Conservation (phyloP, 352 stramenopile species). For the Aphanomyces astaci region DNA sequence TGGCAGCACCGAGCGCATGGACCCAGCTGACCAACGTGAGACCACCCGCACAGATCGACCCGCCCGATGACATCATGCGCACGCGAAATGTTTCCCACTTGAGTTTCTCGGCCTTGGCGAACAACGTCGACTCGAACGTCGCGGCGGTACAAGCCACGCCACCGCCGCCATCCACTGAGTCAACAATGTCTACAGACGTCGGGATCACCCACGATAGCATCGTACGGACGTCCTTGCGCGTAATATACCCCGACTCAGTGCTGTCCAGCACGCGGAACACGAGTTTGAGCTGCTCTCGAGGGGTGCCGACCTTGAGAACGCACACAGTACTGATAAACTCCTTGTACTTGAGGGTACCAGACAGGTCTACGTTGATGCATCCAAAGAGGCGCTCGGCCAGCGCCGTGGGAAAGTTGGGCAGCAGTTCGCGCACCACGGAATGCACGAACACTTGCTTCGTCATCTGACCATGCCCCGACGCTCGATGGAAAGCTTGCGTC, state of each 20-base stretch:
- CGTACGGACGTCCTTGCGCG: background rate
- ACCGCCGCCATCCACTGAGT: background rate
- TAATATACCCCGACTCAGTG: background rate
- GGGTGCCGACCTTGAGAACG: constrained; percentile 4
- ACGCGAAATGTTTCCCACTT: constrained; percentile 16
- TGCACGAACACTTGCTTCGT: constrained; percentile 18
- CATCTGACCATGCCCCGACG: constrained; percentile 18
- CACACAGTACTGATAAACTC: constrained; percentile 11
- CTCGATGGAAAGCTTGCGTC: constrained; percentile 14
- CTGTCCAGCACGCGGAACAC: constrained; percentile 12
- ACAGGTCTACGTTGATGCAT: constrained; percentile 15
- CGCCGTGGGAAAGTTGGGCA: constrained; percentile 3
- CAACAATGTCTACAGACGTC: background rate
- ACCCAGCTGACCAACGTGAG: constrained; percentile 2
- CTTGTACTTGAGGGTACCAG: constrained; percentile 17
- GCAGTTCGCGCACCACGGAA: constrained; percentile 12
- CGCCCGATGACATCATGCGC: background rate
- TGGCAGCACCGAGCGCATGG: background rate
- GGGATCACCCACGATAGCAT: constrained; percentile 5
- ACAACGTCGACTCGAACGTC: constrained; percentile 14
- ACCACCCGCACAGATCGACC: background rate
- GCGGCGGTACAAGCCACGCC: constrained; percentile 1
- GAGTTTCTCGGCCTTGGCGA: constrained; percentile 12
- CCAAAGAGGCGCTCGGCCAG: constrained; percentile 15
- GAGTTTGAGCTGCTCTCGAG: constrained; percentile 8